Conservation (phyloP, 2,329 filamentous ascomycete species). For the Trichophyton mentagrophytes region DNA sequence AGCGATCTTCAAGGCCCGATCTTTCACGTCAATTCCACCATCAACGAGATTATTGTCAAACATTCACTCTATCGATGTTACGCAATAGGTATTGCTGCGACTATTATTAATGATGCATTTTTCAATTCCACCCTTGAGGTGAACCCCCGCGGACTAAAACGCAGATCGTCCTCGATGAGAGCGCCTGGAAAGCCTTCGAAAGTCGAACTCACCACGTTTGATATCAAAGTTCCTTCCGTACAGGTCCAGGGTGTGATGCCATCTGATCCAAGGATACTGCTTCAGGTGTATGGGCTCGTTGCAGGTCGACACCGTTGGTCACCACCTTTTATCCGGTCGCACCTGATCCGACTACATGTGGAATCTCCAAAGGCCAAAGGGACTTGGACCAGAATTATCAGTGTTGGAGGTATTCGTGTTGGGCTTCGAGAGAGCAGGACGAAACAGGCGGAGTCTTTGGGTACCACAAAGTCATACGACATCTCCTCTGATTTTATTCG, state of each 20-base stretch:
- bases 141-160: not conserved
- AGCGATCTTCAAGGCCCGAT: slow-evolving; percentile 79
- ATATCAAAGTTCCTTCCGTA: slow-evolving; percentile 67
- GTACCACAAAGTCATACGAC: slow-evolving; percentile 73
- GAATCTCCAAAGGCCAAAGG: slow-evolving; percentile 70
- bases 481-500: slow-evolving; percentile 74
- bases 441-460: slow-evolving; percentile 49
- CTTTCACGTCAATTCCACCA: slow-evolving; percentile 71
- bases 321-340: slow-evolving; percentile 64
- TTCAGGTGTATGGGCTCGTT: slow-evolving; percentile 75
- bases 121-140: not conserved
- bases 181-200: slow-evolving; percentile 15
- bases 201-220: slow-evolving; percentile 62
- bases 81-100: slow-evolving; percentile 66
- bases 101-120: slow-evolving; percentile 61
- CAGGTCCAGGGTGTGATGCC: slow-evolving; percentile 86
- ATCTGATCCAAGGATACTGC: slow-evolving; percentile 76
- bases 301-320: slow-evolving; percentile 79
- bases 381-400: slow-evolving; percentile 77
- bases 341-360: slow-evolving; percentile 71
- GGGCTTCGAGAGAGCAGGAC: slow-evolving; percentile 67
- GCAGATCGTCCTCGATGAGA: not conserved
- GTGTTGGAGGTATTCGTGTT: slow-evolving; percentile 65
- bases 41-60: slow-evolving; percentile 66
- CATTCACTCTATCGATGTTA: slow-evolving; percentile 95